Conservation (phyloP, 2,329 filamentous ascomycete species). For the Aspergillus udagawae region DNA sequence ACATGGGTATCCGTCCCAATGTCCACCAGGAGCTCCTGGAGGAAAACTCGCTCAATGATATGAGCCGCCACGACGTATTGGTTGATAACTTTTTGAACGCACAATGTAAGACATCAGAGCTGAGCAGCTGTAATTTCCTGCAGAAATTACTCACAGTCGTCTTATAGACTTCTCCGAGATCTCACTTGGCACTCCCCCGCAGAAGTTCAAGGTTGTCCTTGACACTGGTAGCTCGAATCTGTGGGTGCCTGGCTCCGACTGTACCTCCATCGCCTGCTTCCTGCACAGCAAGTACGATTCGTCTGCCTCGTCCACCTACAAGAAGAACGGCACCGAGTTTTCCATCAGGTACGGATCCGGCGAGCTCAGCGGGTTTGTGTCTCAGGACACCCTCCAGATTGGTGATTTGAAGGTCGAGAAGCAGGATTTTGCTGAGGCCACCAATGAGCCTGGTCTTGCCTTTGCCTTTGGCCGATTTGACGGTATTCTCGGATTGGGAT, state of each 20-base stretch:
- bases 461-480: slow-evolving; percentile 98
- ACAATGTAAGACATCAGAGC: slow-evolving; percentile 67
- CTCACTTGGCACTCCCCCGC: slow-evolving; percentile 82
- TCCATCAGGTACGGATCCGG: slow-evolving; percentile 95
- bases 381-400: slow-evolving; percentile 79
- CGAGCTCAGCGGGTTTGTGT: slow-evolving; percentile 88
- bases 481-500: slow-evolving; percentile 91
- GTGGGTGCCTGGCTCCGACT: slow-evolving; percentile 90
- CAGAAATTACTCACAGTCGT: slow-evolving; percentile 7
- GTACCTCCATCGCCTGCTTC: slow-evolving; percentile 95
- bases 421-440: slow-evolving; percentile 95
- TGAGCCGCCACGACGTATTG: slow-evolving; percentile 73
- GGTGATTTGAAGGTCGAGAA: slow-evolving; percentile 83
- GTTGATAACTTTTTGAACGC: slow-evolving; percentile 98
- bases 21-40: slow-evolving; percentile 74
- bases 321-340: slow-evolving; percentile 88
- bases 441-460: slow-evolving; percentile 88
- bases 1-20: slow-evolving; percentile 76
- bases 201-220: slow-evolving; percentile 96
- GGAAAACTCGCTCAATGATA: slow-evolving; percentile 62
- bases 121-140: background rate
- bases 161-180: slow-evolving; percentile 91
- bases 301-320: slow-evolving; percentile 80
- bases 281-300: slow-evolving; percentile 97
- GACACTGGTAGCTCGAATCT: slow-evolving; percentile 99